Base-by-base conservation (phyloP, 2,329 filamentous ascomycete species). In the Amauroascus verrucosus region DNA sequence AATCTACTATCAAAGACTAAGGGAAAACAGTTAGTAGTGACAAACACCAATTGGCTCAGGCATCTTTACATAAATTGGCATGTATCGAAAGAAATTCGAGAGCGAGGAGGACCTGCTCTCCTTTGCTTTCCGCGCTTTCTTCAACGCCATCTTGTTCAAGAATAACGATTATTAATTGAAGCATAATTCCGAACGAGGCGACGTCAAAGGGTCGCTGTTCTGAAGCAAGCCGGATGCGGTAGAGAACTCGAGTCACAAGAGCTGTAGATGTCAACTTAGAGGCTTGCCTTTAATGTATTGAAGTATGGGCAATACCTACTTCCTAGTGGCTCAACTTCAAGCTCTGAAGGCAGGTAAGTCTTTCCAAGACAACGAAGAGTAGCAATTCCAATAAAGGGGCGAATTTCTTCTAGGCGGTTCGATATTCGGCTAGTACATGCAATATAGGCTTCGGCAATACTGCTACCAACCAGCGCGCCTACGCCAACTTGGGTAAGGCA, bases 171-270 rank as follows among this genome's bases (percentile, higher is more conserved):
- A 95, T 71, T 14, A 98, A 76, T 0, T 91, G 88, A 28, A 97
- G 74, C 48, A 89, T 81, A 65, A 97, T 98, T 54, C 86, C 88
- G 22, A 97, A 75, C 0, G 91, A 91, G 3, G 93, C 84, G 2
- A 82, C 77, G 65, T 98, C 93, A 61, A 98, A 89, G 0, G 91
- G 89, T n/a, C 90, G 82, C 67, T 97, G 91, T 66, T 97, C 93
- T 50, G 87, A 85, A 35, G 90, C 80, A 67, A 95, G 95, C 14
- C 90, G 85, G 51, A 98, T 75, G 46, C 91, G 84, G 68, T 97
- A 97, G 4, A 98, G 74, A 1, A 97, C 82, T 67, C 93, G 81
- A 2, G 91, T 96, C 11, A 95, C 78, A 11, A 97, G 79, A 54
- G 76, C 71, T 74, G 62, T 53, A 38, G 13, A 26, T 30, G 37